Evolutionary conservation across 345 rosid genomes (phyloP).

Genomic region (Capsella bursapastoris): DNA sequence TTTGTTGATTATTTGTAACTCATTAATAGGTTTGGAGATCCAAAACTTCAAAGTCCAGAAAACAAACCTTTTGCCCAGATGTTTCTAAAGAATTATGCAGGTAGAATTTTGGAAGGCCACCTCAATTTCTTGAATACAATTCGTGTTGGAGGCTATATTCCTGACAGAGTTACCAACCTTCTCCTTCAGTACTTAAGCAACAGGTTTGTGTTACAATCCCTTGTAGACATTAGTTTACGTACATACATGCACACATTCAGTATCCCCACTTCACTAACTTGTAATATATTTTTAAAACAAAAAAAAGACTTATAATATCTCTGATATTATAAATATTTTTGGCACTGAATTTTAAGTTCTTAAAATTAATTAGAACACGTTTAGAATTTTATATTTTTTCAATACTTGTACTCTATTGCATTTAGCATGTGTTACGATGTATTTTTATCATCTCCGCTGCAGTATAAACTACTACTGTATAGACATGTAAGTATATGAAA

Average conservation of each 20-base stretch:
- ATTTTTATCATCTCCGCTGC: conserved; percentile 5
- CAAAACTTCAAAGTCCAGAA: conserved; percentile 85
- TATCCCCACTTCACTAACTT: conserved; percentile 13
- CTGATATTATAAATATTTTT: neutral
- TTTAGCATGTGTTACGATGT: conserved; percentile 7
- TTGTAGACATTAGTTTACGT: conserved; percentile 23
- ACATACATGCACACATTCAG: conserved; percentile 12
- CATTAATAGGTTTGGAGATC: conserved; percentile 85
- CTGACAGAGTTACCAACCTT: conserved; percentile 94
- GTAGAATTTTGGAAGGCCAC: conserved; percentile 93
- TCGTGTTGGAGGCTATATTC: conserved; percentile 90
- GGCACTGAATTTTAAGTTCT: neutral
- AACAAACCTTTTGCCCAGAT: conserved; percentile 84
- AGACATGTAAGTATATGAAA: neutral
- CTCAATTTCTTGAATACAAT: conserved; percentile 76
- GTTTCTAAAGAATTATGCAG: conserved; percentile 94
- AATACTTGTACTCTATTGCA: neutral
- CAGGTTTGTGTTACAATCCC: conserved; percentile 59
- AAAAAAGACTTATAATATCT: neutral
- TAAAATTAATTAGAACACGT: neutral
- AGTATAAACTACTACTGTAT: conserved; percentile 4
- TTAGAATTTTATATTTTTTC: conserved; percentile 2
- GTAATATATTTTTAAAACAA: neutral
- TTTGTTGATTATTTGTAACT: neutral
- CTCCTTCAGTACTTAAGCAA: conserved; percentile 94